Conservation (phyloP, 192 early-diverging fungal genomes). For the Obelidium mucronatum region DNA sequence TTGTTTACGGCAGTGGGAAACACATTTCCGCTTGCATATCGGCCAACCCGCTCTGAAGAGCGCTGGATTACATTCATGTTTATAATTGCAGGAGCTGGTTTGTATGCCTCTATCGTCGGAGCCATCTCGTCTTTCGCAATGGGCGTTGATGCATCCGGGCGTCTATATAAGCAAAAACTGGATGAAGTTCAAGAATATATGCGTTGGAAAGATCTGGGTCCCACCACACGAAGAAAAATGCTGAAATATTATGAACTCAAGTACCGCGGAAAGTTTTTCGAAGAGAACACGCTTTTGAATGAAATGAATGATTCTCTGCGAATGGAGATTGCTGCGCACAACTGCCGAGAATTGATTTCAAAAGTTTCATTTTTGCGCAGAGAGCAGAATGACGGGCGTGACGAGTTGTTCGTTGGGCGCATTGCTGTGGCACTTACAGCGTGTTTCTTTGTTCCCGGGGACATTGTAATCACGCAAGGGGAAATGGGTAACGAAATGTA, state of each 20-base stretch:
- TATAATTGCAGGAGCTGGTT: not conserved
- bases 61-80: slow-evolving; percentile 5
- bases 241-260: slow-evolving; percentile 39
- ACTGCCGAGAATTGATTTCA: slow-evolving; percentile 33
- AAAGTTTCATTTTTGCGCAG: slow-evolving; percentile 37
- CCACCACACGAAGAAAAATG: slow-evolving; percentile 25
- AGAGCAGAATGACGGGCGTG: slow-evolving; percentile 30
- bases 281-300: slow-evolving; percentile 26
- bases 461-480: slow-evolving; percentile 31
- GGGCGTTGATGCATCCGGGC: slow-evolving; percentile 34
- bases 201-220: slow-evolving; percentile 27
- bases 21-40: slow-evolving; percentile 20
- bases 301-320: slow-evolving; percentile 36
- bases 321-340: slow-evolving; percentile 40
- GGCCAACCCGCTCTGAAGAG: not conserved
- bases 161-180: slow-evolving; percentile 36
- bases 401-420: slow-evolving; percentile 36
- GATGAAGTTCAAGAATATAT: slow-evolving; percentile 45
- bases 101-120: slow-evolving; percentile 22
- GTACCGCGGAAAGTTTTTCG: slow-evolving; percentile 38
- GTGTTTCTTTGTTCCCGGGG: slow-evolving; percentile 37
- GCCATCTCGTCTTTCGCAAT: slow-evolving; percentile 23
- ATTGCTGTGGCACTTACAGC: slow-evolving; percentile 25
- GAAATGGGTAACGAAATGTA: slow-evolving; percentile 29
- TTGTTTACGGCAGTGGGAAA: slow-evolving; percentile 22